These are phyloP conservation scores for Neofusicoccum cordaticola DNA, from an alignment of 2,329 filamentous ascomycete genomes.

Conservation along the genomic window DNA sequence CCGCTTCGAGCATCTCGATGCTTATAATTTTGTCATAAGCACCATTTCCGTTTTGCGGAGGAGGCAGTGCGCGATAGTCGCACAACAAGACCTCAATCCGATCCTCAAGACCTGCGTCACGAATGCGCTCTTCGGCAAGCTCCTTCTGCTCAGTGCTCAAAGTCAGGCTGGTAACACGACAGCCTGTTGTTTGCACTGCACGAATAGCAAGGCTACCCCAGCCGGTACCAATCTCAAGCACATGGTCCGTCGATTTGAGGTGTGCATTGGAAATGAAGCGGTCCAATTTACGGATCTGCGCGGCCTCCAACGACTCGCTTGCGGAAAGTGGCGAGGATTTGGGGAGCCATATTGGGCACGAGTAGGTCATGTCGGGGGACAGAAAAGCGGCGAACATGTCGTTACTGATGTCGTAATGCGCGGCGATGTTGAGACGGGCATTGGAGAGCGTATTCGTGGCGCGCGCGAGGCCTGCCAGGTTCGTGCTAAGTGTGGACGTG, in stretches of 20 bases:
- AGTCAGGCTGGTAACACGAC: constrained; percentile 66
- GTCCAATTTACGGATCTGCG: constrained; percentile 65
- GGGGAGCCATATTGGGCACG: constrained; percentile 64
- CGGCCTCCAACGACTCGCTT: constrained; percentile 60
- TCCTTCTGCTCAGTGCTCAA: constrained; percentile 67
- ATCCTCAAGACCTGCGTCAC: constrained; percentile 57
- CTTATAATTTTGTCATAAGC: constrained; percentile 70
- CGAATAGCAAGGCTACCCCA: constrained; percentile 74
- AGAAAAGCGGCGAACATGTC: constrained; percentile 73
- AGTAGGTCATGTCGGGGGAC: constrained; percentile 75
- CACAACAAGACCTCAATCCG: constrained; percentile 63
- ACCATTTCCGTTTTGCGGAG: constrained; percentile 39
- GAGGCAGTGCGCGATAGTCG: constrained; percentile 64
- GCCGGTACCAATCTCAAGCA: constrained; percentile 72
- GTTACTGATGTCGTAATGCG: constrained; percentile 75
- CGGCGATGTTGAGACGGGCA: constrained; percentile 61
- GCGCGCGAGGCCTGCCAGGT: constrained; percentile 56
- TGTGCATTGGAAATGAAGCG: constrained; percentile 64
- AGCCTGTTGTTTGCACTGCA: constrained; percentile 64
- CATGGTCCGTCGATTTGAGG: constrained; percentile 64
- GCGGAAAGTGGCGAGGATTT: constrained; percentile 39
- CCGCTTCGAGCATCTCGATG: constrained; percentile 76
- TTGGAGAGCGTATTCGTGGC: constrained; percentile 51
- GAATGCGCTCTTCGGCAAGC: constrained; percentile 64
- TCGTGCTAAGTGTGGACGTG: constrained; percentile 58